Evolutionary conservation across 2,329 filamentous ascomycete genomes (phyloP), one percentile per base, ranked within the genome.

Genomic region (Diaporthe caulivora): DNA sequence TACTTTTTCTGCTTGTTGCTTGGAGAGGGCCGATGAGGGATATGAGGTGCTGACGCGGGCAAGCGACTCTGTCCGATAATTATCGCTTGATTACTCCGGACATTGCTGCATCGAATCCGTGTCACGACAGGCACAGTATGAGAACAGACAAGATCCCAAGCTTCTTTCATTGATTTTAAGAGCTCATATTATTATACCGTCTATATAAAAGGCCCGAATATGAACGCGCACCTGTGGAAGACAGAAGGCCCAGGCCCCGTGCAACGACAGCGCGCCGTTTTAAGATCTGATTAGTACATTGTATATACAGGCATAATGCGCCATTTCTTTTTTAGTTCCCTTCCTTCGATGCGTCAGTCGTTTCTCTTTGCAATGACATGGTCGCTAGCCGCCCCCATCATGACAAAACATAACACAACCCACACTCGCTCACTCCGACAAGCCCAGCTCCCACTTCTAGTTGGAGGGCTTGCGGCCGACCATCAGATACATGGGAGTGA

Each of bases 401-500:
- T 49, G 31, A 62, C 13, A 10, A 40, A 29, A 21, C 49, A 53
- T n/a, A 53, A n/a, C 9, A 60, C 18, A 21, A 26, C 21, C 21
- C n/a, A 53, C 49, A 53, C 49, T 17, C 34, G 17, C 47, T 17
- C 34, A n/a, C 47, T 29, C 26, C 26, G 40, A 6, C 57, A 26
- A 10, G 2, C 34, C 31, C 24, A 17, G 26, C 44, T 21, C 26
- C n/a, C 18, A 68, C 77, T 18, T 37, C 18, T 80, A 84, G 77
- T 85, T 81, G 68, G 79, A 78, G 5, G 96, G 95, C 89, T 98
- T 98, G 85, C 94, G 92, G 75, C 91, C 96, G 74, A 98, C 91
- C 94, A 98, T 98, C 81, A 98, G 87, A 86, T 98, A 98, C 96
- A 98, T 98, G 72, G 96, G 96, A 1, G 96, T 98, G 86, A 98